Percentiles rank a stretch among this genome's conserved stretches.
These are phyloP conservation scores for Triangularia verruculosa DNA, from an alignment of 2,329 filamentous ascomycete species.

Conservation along the genomic window DNA sequence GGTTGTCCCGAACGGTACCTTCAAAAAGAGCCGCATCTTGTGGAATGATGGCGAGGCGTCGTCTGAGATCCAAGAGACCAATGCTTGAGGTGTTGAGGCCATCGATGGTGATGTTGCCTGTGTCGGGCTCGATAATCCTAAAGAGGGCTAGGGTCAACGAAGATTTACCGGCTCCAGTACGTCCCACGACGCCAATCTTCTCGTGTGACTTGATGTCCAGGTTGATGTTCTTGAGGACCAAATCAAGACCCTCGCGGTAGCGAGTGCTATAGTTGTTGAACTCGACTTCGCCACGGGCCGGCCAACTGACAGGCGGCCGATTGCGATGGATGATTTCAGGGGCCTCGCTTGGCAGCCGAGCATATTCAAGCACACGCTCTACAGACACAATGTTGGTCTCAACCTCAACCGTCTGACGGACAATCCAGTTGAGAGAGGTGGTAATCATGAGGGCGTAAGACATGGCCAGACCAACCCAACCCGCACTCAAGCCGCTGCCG, in stretches of 20 bases:
- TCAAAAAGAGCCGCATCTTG: conserved; percentile 92
- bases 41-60: conserved; percentile 91
- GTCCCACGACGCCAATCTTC: conserved; percentile 96
- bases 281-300: conserved; percentile 78
- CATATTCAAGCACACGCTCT: conserved; percentile 95
- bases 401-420: conserved; percentile 97
- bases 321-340: conserved; percentile 89
- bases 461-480: conserved; percentile 89
- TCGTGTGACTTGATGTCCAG: conserved; percentile 92
- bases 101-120: conserved; percentile 86
- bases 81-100: conserved; percentile 85
- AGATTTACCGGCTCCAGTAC: conserved; percentile 94
- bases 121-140: conserved; percentile 85
- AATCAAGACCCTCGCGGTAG: conserved; percentile 83
- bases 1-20: conserved; percentile 75
- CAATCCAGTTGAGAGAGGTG: conserved; percentile 97
- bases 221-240: conserved; percentile 90
- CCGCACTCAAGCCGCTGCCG: conserved; percentile 61
- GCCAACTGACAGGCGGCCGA: conserved; percentile 87
- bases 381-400: conserved; percentile 99
- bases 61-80: conserved; percentile 81
- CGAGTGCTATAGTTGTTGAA: conserved; percentile 94
- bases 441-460: conserved; percentile 97
- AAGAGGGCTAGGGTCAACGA: conserved; percentile 90
- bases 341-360: conserved; percentile 84